Conservation (phyloP, 805 yeast species). For the Danielia reshetovae region DNA sequence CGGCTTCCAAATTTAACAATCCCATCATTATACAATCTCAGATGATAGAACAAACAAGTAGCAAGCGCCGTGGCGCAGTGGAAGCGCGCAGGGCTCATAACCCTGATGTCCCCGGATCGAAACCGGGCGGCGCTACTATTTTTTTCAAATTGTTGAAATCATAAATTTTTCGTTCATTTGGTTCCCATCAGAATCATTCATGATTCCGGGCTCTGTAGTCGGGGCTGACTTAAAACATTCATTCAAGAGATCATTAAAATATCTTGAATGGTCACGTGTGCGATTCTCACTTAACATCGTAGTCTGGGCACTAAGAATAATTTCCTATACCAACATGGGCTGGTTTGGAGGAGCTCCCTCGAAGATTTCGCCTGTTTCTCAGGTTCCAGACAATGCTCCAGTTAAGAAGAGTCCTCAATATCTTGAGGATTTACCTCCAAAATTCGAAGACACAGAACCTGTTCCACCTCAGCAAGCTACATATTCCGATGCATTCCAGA, state of each 20-base stretch:
- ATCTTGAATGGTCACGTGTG: neutral
- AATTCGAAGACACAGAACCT: slow-evolving; percentile 38
- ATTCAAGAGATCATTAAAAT: neutral
- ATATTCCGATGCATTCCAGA: slow-evolving; percentile 37
- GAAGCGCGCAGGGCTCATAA: slow-evolving; percentile 99
- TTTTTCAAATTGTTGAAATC: too few species aligned
- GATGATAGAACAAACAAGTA: slow-evolving; percentile 1
- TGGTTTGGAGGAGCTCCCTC: slow-evolving; percentile 41
- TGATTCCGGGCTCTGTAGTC: too few species aligned
- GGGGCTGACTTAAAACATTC: too few species aligned
- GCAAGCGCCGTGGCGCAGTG: slow-evolving; percentile 95
- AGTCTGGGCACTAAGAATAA: too few species aligned
- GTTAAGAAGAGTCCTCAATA: slow-evolving; percentile 25
- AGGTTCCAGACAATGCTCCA: slow-evolving; percentile 15
- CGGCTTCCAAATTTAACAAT: too few species aligned
- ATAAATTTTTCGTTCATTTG: too few species aligned
- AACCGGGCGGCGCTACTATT: slow-evolving; percentile 84
- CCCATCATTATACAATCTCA: too few species aligned
- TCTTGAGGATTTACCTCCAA: slow-evolving; percentile 52
- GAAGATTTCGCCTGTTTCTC: slow-evolving; percentile 34
- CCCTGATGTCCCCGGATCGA: slow-evolving; percentile 98
- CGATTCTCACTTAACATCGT: too few species aligned
- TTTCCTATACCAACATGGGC: slow-evolving; percentile 38
- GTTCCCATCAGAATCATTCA: too few species aligned
- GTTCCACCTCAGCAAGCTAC: slow-evolving; percentile 11